Evolutionary conservation across 139 green algal species (phyloP).

Genomic region (Ettlia oleoabundans): DNA sequence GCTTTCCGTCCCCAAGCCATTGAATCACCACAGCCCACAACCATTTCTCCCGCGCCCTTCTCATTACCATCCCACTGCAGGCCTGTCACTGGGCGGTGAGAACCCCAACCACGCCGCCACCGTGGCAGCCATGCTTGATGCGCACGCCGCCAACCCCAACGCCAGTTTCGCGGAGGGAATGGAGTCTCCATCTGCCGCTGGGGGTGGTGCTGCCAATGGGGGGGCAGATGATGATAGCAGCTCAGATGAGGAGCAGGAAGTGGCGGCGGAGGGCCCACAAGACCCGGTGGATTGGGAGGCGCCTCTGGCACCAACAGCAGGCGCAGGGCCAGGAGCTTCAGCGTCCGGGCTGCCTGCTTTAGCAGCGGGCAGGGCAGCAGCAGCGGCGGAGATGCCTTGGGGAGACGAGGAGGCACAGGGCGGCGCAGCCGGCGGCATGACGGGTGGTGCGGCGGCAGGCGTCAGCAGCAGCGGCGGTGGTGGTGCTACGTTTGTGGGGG

Average conservation of each 20-base stretch:
- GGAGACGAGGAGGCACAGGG: constrained; percentile 8
- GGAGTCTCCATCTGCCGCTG: not conserved
- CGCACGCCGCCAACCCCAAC: not conserved
- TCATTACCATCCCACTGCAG: not conserved
- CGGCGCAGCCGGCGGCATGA: not conserved
- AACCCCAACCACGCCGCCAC: not conserved
- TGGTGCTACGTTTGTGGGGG: constrained; percentile 7
- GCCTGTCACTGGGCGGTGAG: not conserved
- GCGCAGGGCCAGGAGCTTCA: not conserved
- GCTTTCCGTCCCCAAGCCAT: no score
- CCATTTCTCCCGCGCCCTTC: not conserved
- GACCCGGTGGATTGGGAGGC: constrained; percentile 47
- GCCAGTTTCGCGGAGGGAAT: constrained; percentile 2
- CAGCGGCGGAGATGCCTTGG: not conserved
- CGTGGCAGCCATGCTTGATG: constrained; percentile 12
- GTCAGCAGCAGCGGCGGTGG: not conserved
- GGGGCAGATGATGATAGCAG: not conserved
- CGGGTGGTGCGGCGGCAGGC: not conserved
- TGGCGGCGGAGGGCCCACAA: not conserved
- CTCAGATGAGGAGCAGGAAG: not conserved
- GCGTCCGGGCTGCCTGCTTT: not conserved
- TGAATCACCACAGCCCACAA: not conserved
- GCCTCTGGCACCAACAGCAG: not conserved
- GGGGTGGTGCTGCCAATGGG: constrained; percentile 31
- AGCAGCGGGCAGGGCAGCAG: not conserved